Evolutionary conservation across 2,329 filamentous ascomycete genomes (phyloP), one percentile per base, ranked within the genome.

Genomic region (Hyphodiscus sp.): DNA sequence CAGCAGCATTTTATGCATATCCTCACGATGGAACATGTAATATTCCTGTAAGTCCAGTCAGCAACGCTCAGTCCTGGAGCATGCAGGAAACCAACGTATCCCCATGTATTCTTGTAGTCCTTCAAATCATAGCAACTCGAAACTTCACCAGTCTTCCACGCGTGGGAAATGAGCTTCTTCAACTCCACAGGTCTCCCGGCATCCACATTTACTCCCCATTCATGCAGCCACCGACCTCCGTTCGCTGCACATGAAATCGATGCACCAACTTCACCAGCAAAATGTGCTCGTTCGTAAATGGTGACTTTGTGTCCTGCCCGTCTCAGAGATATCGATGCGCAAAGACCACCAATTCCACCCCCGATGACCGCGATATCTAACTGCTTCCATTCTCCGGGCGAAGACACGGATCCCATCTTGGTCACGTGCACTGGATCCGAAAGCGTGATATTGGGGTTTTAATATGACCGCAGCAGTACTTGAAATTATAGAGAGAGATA

Each of bases 171-270:
- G 47, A 87, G 74, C 63, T 81, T 82, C 67, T 73, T 76, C 49
- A 87, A 69, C 0, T 86, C 71, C 1, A 87, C 83, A 0, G 82
- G 82, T 52, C 86, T 80, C 3, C 82, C 84, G 62, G 80, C 81
- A 15, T 70, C 71, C 1, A 87, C 71, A 60, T 87, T 81, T 1
- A 87, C 81, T 0, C 72, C 71, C 84, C 84, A 87, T 65, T 85
- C 81, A 57, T 84, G 78, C 9, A 87, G 70, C 82, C 83, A 87
- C 33, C 82, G 74, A 1, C 83, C 83, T 11, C 83, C 84, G 60
- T 87, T 87, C 3, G 84, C 82, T 1, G 83, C 84, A 61, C 82
- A 86, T 0, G 81, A 85, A 0, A 86, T 75, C 0, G 82, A 85
- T 0, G 82, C 82, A 10, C 84, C 84, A 0, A 84, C 82, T 64